These are phyloP conservation scores for Wickerhamomyces chambardii DNA, from an alignment of 805 yeast species.

Conservation along the genomic window DNA sequence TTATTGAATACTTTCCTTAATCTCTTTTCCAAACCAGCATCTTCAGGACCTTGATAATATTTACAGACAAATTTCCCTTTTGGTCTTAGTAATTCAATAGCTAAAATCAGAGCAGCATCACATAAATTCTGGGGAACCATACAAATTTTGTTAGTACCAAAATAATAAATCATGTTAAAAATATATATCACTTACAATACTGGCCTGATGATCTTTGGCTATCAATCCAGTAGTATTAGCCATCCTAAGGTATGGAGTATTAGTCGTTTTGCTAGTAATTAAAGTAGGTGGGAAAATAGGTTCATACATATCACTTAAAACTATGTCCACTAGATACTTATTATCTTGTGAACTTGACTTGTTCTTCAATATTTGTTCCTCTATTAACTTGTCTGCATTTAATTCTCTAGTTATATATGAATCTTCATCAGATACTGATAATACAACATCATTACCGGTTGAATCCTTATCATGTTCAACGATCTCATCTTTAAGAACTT, in stretches of 20 bases:
- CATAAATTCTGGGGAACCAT: constrained; percentile 65
- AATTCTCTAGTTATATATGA: constrained; percentile 6
- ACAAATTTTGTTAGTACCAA: constrained; percentile 2
- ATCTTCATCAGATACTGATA: constrained; percentile 7
- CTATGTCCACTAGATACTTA: constrained; percentile 45
- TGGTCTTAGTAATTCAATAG: constrained; percentile 58
- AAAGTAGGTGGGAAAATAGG: constrained; percentile 44
- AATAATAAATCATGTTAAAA: not conserved
- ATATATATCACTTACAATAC: constrained; percentile 45
- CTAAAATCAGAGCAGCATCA: constrained; percentile 79
- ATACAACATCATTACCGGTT: not conserved
- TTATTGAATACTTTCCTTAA: constrained; percentile 48
- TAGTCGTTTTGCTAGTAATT: constrained; percentile 57
- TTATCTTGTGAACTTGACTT: too few species aligned
- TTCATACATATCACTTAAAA: constrained; percentile 79
- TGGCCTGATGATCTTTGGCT: constrained; percentile 71
- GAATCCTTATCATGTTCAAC: too few species aligned
- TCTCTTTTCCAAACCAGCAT: constrained; percentile 48
- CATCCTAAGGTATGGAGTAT: constrained; percentile 83
- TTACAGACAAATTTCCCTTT: constrained; percentile 78
- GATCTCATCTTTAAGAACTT: not conserved
- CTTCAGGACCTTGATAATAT: constrained; percentile 79
- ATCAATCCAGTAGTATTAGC: constrained; percentile 82
- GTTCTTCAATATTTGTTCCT: too few species aligned
- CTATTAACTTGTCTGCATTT: too few species aligned